A percentile compares a stretch with the other conserved stretches of the same genome.
These are phyloP conservation scores for Colletotrichum sp. DNA, from an alignment of 2,329 filamentous ascomycete genomes.

Conservation along the genomic window DNA sequence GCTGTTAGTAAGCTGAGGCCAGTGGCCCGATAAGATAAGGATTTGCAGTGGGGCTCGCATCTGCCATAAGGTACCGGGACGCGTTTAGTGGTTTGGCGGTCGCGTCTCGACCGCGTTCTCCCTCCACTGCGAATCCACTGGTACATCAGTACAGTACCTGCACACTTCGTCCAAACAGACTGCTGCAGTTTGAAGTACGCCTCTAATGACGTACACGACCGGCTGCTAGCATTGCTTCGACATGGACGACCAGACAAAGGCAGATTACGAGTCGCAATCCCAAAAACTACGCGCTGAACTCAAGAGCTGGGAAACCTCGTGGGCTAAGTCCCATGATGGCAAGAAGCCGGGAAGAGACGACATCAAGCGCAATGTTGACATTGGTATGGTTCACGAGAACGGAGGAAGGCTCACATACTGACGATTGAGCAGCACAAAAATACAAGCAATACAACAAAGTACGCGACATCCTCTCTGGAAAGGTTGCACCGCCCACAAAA, in stretches of 20 bases:
- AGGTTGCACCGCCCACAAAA: conserved; percentile 46
- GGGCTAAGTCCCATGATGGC: conserved; percentile 65
- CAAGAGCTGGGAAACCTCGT: conserved; percentile 76
- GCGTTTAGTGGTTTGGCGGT: conserved; percentile 16
- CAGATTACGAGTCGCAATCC: conserved; percentile 53
- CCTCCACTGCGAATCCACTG: neutral
- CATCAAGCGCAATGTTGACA: conserved; percentile 74
- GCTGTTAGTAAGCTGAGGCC: neutral
- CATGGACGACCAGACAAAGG: conserved; percentile 53
- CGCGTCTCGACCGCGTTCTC: conserved; percentile 12
- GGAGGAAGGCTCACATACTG: neutral
- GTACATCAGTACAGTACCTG: neutral
- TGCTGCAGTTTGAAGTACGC: neutral
- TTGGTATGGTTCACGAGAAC: conserved; percentile 56
- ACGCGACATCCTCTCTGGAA: conserved; percentile 63
- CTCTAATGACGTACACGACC: conserved; percentile 6
- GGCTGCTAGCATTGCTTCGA: neutral
- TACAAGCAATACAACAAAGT: conserved; percentile 79
- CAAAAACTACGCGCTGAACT: conserved; percentile 68
- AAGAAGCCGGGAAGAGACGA: conserved; percentile 75
- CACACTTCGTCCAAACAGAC: neutral
- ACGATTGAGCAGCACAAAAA: conserved; percentile 59
- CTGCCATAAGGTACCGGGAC: neutral
- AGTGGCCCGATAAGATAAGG: neutral
- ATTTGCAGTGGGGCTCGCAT: neutral